Conservation (phyloP, 1,284 basidiomycete species). For the Trichosporon coremiiforme region DNA sequence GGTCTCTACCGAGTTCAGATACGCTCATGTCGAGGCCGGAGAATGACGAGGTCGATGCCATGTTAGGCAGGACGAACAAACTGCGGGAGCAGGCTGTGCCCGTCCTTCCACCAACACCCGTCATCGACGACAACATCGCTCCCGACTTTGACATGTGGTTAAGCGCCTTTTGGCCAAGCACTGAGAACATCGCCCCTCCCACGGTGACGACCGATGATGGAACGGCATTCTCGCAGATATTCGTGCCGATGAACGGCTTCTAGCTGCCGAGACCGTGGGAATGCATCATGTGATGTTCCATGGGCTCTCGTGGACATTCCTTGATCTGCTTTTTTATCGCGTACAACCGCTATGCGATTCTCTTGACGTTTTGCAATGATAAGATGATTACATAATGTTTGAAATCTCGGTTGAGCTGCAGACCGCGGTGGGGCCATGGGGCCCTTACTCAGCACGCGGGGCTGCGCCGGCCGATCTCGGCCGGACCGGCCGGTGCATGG, state of each 20-base stretch:
- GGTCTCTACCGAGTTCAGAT: constrained; percentile 2
- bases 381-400: too few relatives aligned
- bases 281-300: too few relatives aligned
- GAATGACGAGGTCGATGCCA: constrained; percentile 10
- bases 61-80: not conserved
- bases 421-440: not conserved
- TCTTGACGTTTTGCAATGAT: too few relatives aligned
- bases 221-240: not conserved
- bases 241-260: constrained; percentile 12
- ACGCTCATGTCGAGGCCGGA: constrained; percentile 9
- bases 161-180: constrained; percentile 7
- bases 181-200: not conserved
- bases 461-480: not conserved
- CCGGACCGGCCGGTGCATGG: not conserved
- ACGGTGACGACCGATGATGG: constrained; percentile 8
- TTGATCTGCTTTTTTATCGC: too few relatives aligned
- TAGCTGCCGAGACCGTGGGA: not conserved
- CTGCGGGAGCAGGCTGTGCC: constrained; percentile 9
- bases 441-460: not conserved
- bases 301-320: too few relatives aligned
- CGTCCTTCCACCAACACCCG: not conserved
- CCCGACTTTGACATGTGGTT: constrained; percentile 16
- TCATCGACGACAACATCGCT: constrained; percentile 1
- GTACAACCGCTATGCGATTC: too few relatives aligned
- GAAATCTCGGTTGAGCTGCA: too few relatives aligned